Evolutionary conservation across 495 filamentous ascomycete genomes (phyloP), one percentile per base, ranked within the genome.

Genomic region (Penicillium coffeae): DNA sequence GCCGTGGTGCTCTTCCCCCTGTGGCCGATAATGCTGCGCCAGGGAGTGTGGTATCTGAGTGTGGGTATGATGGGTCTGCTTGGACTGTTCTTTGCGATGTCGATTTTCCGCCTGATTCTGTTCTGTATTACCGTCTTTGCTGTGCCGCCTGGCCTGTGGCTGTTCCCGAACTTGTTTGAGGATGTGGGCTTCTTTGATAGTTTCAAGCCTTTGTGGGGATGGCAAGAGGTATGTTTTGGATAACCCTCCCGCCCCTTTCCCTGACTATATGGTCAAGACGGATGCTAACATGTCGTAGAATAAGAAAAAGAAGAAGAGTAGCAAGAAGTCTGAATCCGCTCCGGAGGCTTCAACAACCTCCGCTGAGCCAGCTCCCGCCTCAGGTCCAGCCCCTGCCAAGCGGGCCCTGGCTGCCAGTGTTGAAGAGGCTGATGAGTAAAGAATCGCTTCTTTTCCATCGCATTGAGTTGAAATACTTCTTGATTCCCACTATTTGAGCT

Each of bases 101-200:
- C 92, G 0, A 92, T 99, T 55, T 89, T 97, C 79, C 81, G 94
- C 45, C 76, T 97, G 16, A 95, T 97, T 44, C 72, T 99, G n/a
- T 99, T 97, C 72, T 86, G 86, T 57, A 69, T 92, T 62, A 97
- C 94, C 9, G 87, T 95, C 56, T 92, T 97, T 61, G 75, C 80
- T 7, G 78, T 82, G 8, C 76, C 90, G 12, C 93, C 92, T 1
- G 94, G 94, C 52, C 75, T 99, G 21, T 99, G 94, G 94, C 76
- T 99, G 38, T 99, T 90, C 75, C 94, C 94, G 38, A 99, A 99
- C 63, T 66, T 99, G 16, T 99, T 96, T 70, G 94, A 97, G 68
- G 94, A 99, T 64, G 94, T 99, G 37, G 93, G 92, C 7, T 96
- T 99, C 69, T 86, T 97, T 60, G 94, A 99, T 52, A 94, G 88